Base-by-base conservation (phyloP, 23 red algal genomes). In the Gracilaria gracilis region DNA sequence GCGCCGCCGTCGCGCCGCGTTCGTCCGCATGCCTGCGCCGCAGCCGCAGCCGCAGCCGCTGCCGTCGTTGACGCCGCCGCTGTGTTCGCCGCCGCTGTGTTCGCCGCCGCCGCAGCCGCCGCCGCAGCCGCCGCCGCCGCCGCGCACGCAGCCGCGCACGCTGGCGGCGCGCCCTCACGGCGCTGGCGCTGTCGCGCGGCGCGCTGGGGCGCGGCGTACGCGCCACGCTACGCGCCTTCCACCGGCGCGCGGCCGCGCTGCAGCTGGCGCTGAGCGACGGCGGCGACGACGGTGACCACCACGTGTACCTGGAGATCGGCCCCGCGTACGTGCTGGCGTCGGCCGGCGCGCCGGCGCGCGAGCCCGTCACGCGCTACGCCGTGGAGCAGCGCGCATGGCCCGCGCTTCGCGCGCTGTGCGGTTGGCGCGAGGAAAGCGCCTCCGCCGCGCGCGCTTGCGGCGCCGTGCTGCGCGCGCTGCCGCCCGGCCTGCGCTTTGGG, bases 331-430 rank as follows among this genome's bases (percentile, higher is more conserved):
- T 85, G 39, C 79, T 93, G 24, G 71, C 90, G 13, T 74, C 75
- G 11, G 11, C 4, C 42, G 90, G 49, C 17, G 59, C 62, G 32
- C 32, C 64, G 2, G 17, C 29, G 42, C 62, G 70, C 34, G 82
- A 81, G 48, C 73, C 29, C 25, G 81, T 87, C 8, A 86, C 91
- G 1, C 81, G 91, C 48, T 86, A 94, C 50, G 91, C 91, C 39
- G 91, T 94, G 1, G 91, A 94, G 49, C 91, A 94, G 67, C 64
- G 82, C 31, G 91, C 91, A 13, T 94, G 91, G 91, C 91, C 91
- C 33, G 33, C 27, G 33, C 65, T 94, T 4, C 81, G 91, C 12
- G 57, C 31, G 0, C 51, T 86, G 2, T 80, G 84, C 31, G 49
- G 23, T 8, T 94, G 91, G 91, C 48, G 53, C 34, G 82, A 94